These are phyloP conservation scores for Cryoendolithus antarcticus DNA, from an alignment of 2,329 filamentous ascomycete genomes.

Conservation along the genomic window DNA sequence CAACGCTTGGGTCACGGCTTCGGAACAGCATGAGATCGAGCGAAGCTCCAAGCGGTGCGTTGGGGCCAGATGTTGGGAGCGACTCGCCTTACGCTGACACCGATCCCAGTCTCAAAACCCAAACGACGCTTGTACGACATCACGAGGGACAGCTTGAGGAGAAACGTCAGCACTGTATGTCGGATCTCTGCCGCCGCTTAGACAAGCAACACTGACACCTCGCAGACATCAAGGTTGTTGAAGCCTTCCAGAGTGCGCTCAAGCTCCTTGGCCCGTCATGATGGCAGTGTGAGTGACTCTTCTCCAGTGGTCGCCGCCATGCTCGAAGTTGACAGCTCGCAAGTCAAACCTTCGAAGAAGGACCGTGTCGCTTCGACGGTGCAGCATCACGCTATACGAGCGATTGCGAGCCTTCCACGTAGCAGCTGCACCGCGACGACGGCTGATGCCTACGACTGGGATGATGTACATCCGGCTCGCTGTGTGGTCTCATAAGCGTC, in stretches of 20 bases:
- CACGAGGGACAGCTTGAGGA: constrained; percentile 18
- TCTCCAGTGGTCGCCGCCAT: no score
- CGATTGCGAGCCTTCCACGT: neutral
- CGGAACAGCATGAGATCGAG: constrained; percentile 53
- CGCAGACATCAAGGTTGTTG: constrained; percentile 33
- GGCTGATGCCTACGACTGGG: constrained; percentile 4
- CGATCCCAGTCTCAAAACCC: constrained; percentile 56
- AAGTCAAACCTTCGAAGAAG: no score
- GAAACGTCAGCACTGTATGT: constrained; percentile 71
- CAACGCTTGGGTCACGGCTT: no score
- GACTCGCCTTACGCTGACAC: constrained; percentile 4
- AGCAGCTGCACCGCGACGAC: neutral
- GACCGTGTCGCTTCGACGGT: no score
- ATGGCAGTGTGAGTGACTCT: no score
- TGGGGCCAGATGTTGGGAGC: neutral
- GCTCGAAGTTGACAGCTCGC: no score
- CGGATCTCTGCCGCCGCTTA: neutral
- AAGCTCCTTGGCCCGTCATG: constrained; percentile 24
- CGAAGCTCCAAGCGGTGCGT: constrained; percentile 61
- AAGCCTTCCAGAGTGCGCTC: constrained; percentile 38
- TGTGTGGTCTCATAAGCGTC: neutral
- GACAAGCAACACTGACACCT: constrained; percentile 11
- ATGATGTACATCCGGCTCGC: constrained; percentile 6
- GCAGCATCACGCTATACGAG: neutral
- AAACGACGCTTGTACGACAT: constrained; percentile 53